These are phyloP conservation scores for Mucuna pruriens DNA, from an alignment of 306 rosid species.

Conservation along the genomic window DNA sequence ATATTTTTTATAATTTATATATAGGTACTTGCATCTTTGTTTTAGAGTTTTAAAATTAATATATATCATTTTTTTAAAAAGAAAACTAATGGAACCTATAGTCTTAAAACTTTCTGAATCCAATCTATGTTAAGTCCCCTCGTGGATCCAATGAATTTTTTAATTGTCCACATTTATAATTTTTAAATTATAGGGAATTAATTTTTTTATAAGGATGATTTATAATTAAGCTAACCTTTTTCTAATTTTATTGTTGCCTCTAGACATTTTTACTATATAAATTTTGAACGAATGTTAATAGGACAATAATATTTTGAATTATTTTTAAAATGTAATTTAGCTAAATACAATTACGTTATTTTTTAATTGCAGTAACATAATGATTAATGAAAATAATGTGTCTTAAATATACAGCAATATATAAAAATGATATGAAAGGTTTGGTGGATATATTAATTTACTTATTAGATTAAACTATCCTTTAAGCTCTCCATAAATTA, in stretches of 20 bases:
- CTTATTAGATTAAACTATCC: no score
- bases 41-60: neutral
- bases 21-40: neutral
- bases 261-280: neutral
- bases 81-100: neutral
- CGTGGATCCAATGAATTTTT: neutral
- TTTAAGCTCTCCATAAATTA: no score
- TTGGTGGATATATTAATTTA: no score
- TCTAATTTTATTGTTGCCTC: neutral
- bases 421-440: no score
- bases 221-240: neutral
- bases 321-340: neutral
- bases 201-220: neutral
- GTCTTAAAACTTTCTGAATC: neutral
- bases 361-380: no score
- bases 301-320: neutral
- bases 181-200: no score
- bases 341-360: neutral
- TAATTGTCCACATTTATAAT: neutral
- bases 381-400: no score
- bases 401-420: no score
- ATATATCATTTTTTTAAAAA: neutral
- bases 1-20: neutral
- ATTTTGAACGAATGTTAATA: neutral
- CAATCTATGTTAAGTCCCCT: neutral